These are phyloP conservation scores for Arctostaphylos glauca DNA, from an alignment of 148 eudicot genomes.

Conservation along the genomic window DNA sequence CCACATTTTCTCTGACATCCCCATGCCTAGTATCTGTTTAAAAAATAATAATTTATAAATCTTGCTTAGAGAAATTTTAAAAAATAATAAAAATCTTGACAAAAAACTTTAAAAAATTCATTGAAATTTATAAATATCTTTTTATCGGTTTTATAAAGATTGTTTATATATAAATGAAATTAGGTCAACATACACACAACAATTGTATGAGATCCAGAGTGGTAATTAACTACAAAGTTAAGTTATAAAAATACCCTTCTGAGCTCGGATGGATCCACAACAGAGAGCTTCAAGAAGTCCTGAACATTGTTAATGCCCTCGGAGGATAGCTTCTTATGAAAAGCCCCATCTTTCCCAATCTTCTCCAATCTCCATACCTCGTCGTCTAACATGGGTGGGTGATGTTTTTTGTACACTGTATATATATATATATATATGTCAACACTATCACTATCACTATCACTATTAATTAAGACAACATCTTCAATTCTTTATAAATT, in stretches of 20 bases:
- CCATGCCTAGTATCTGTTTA: slow-evolving; percentile 54
- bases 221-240: too few relatives aligned
- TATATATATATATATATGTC: background rate
- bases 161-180: too few relatives aligned
- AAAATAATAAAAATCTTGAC: too few relatives aligned
- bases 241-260: slow-evolving; percentile 35
- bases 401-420: slow-evolving; percentile 74
- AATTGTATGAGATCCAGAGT: too few relatives aligned
- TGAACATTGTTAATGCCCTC: slow-evolving; percentile 48
- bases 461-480: background rate
- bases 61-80: too few relatives aligned
- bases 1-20: slow-evolving; percentile 81
- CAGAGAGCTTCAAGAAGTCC: slow-evolving; percentile 54
- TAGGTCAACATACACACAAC: too few relatives aligned
- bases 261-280: slow-evolving; percentile 36
- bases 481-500: background rate
- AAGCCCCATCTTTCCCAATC: slow-evolving; percentile 75
- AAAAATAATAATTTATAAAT: too few relatives aligned
- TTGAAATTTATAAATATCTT: too few relatives aligned
- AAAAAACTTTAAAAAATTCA: background rate
- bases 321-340: slow-evolving; percentile 46
- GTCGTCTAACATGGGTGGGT: slow-evolving; percentile 67
- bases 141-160: too few relatives aligned
- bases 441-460: background rate
- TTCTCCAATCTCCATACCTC: slow-evolving; percentile 89